Evolutionary conservation across 345 rosid genomes (phyloP), one percentile per base, ranked within the genome.

Genomic region (Citrus sinensis): DNA sequence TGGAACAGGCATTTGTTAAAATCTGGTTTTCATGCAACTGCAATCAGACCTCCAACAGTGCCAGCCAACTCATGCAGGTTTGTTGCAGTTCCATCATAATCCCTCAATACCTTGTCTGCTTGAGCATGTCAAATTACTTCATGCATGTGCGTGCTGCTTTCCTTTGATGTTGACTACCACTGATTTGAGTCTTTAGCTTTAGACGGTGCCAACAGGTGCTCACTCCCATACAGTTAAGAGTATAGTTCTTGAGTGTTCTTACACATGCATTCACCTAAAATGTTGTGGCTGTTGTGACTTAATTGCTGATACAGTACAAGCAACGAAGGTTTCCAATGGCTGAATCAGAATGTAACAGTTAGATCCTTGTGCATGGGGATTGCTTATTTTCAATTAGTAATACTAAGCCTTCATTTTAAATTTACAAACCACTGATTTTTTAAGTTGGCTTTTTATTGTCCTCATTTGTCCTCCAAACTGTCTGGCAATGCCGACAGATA

Each of bases 31-130:
- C 97, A 94, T 71, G 97, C 92, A 59, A 89, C 93, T 81, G 97
- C 99, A 65, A 94, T 94, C 78, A 83, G 98, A 85, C 99, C 99
- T 39, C 99, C 99, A 74, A 94, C 98, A 29, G 99, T 96, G 74
- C 97, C 99, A 79, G 87, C 95, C 56, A 96, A 96, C 80, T 94
- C 95, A 73, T 96, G 98, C 98, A 90, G 98, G 98, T 95, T 78
- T 40, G 55, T 79, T 71, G n/a, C 66, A 29, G n/a, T 66, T 70
- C 67, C 35, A 24, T 70, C 22, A 17, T 58, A 42, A 29, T 66
- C 29, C 29, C 55, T 40, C 39, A 65, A 29, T 70, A 7, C 1
- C 59, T 6, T 61, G 54, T 39, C 19, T 25, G 60, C 54, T 20
- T 77, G 34, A 63, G 20, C 29, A 17, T 4, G 59, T 30, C 54